These are phyloP conservation scores for Nakaseomyces bracarensis DNA, from an alignment of 1,139 yeast genomes.

Conservation along the genomic window DNA sequence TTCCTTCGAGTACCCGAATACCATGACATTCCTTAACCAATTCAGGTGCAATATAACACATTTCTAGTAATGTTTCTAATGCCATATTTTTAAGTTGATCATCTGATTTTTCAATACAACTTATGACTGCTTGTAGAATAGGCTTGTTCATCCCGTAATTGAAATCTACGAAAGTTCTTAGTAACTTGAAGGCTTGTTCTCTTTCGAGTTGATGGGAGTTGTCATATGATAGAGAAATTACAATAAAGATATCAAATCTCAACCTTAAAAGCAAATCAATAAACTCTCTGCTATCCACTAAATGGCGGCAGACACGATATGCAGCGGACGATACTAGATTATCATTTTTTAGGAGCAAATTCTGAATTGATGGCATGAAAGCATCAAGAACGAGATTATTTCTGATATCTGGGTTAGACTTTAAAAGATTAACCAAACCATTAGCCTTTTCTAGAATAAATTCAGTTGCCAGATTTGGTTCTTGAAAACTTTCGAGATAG, in stretches of 20 bases:
- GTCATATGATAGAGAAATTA: slow-evolving; percentile 55
- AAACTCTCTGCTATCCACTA: slow-evolving; percentile 49
- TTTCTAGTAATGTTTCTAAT: slow-evolving; percentile 66
- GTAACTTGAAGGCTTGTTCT: slow-evolving; percentile 67
- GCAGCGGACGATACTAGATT: slow-evolving; percentile 69
- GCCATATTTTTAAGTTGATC: slow-evolving; percentile 48
- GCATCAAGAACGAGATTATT: slow-evolving; percentile 57
- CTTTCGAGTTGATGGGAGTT: slow-evolving; percentile 52
- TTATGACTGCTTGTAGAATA: slow-evolving; percentile 60
- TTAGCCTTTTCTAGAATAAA: slow-evolving; percentile 53
- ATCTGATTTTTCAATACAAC: slow-evolving; percentile 57
- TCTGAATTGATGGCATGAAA: slow-evolving; percentile 52
- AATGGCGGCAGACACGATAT: slow-evolving; percentile 61
- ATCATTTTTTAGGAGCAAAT: slow-evolving; percentile 48
- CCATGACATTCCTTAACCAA: slow-evolving; percentile 59
- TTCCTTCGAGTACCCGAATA: slow-evolving; percentile 47
- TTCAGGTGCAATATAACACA: slow-evolving; percentile 54
- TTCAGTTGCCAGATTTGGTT: slow-evolving; percentile 39
- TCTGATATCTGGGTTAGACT: slow-evolving; percentile 51
- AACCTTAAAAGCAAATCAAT: slow-evolving; percentile 40
- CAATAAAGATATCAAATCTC: slow-evolving; percentile 54
- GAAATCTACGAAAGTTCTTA: slow-evolving; percentile 53
- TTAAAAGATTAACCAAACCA: slow-evolving; percentile 50
- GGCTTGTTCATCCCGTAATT: slow-evolving; percentile 50
- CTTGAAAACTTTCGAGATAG: slow-evolving; percentile 39